Conservation (phyloP, 345 rosid genomes). For the Psidium friedrichsthalianum region DNA sequence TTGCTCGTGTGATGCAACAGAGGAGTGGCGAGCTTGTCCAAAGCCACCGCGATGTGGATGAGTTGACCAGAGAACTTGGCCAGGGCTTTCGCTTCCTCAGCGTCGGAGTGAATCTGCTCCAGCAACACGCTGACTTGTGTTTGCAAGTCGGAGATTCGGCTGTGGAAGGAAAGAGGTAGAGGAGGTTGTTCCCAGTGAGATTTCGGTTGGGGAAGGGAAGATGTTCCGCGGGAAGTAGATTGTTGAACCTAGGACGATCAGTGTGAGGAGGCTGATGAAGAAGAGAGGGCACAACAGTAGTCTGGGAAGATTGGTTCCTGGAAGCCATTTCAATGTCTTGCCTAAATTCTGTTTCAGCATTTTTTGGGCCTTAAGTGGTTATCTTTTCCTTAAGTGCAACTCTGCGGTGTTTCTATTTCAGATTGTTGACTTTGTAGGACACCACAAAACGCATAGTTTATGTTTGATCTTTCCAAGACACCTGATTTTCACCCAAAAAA, state of each 20-base stretch:
- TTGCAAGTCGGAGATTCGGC: slow-evolving; percentile 30
- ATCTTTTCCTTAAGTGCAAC: neutral
- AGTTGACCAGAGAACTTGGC: slow-evolving; percentile 35
- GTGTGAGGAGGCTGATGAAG: slow-evolving; percentile 15
- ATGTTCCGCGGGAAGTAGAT: slow-evolving; percentile 8
- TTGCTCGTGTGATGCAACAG: slow-evolving; percentile 1
- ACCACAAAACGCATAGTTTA: neutral
- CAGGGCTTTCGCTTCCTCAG: slow-evolving; percentile 7
- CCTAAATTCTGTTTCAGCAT: slow-evolving; percentile 19
- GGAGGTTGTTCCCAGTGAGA: neutral
- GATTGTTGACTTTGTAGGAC: neutral
- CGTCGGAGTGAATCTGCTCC: slow-evolving; percentile 22
- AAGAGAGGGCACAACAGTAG: slow-evolving; percentile 15
- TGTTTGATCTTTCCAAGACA: slow-evolving; percentile 9
- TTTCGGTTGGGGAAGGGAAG: slow-evolving; percentile 1
- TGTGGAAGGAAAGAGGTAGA: slow-evolving; percentile 12
- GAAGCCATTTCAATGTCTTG: slow-evolving; percentile 17
- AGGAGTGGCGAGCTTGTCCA: slow-evolving; percentile 34
- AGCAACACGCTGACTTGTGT: slow-evolving; percentile 22
- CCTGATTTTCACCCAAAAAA: neutral
- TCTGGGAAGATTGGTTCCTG: neutral
- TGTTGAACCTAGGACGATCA: slow-evolving; percentile 13
- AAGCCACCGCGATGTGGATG: slow-evolving; percentile 22
- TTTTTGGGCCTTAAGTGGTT: neutral
- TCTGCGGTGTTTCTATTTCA: neutral